Conservation (phyloP, 441 rosid species). For the Pelargonium citronellum region DNA sequence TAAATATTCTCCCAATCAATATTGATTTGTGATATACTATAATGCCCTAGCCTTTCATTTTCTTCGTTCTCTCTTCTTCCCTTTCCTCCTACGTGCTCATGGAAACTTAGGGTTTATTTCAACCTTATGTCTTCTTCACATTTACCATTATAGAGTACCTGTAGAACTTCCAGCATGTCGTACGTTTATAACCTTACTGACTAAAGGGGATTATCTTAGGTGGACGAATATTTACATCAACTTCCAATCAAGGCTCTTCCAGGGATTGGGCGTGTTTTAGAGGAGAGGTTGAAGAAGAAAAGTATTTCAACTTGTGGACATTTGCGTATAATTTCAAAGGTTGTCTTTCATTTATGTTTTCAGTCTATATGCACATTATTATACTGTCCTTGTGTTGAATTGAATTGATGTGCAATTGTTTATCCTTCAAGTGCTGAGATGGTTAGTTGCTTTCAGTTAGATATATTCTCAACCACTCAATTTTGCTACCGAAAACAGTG, state of each 20-base stretch:
- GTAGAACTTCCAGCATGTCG: neutral
- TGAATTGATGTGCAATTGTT: slow-evolving; percentile 1
- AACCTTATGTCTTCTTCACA: neutral
- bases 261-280: slow-evolving; percentile 79
- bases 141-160: neutral
- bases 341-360: slow-evolving; percentile 21
- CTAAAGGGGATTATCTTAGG: slow-evolving; percentile 38
- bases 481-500: neutral
- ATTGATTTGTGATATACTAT: neutral
- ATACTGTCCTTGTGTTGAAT: neutral
- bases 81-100: neutral
- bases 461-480: slow-evolving; percentile 9
- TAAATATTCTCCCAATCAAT: neutral
- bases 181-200: slow-evolving; percentile 13
- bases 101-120: neutral
- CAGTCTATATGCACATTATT: neutral
- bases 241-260: slow-evolving; percentile 79
- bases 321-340: slow-evolving; percentile 70
- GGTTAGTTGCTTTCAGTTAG: neutral
- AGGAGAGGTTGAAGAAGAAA: slow-evolving; percentile 63
- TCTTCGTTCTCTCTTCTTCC: neutral
- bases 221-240: slow-evolving; percentile 57
- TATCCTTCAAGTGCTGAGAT: slow-evolving; percentile 16
- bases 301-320: slow-evolving; percentile 74
- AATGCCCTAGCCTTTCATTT: neutral